Evolutionary conservation across 2,329 filamentous ascomycete genomes (phyloP).

Genomic region (Aureobasidium subglaciale): DNA sequence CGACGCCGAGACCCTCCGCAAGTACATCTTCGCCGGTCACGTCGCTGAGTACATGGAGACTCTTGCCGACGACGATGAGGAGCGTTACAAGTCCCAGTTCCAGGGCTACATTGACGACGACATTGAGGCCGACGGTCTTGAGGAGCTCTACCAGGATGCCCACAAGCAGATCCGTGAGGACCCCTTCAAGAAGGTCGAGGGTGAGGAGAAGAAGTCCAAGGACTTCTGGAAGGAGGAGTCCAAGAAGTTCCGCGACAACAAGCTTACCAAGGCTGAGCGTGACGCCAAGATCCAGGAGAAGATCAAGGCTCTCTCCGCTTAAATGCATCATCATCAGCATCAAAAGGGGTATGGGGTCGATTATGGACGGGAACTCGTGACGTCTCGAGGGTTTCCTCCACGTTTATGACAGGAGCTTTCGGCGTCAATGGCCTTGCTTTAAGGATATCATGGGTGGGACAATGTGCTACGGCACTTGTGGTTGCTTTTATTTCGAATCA

Average conservation of each 20-base stretch:
- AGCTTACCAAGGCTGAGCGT: constrained; percentile 80
- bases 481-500: constrained; percentile 14
- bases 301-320: constrained; percentile 65
- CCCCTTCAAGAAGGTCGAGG: constrained; percentile 85
- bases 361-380: background rate
- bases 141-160: constrained; percentile 92
- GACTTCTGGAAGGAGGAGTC: constrained; percentile 69
- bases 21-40: constrained; percentile 98
- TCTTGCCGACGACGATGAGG: constrained; percentile 98
- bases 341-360: constrained; percentile 15
- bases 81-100: constrained; percentile 99
- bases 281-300: constrained; percentile 76
- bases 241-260: constrained; percentile 73
- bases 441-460: constrained; percentile 15
- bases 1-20: constrained; percentile 91
- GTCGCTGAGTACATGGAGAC: constrained; percentile 99
- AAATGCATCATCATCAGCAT: constrained; percentile 13
- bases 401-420: constrained; percentile 15
- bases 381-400: constrained; percentile 9
- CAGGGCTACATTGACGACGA: constrained; percentile 95
- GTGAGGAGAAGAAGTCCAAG: constrained; percentile 87
- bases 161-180: constrained; percentile 97
- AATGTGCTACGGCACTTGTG: constrained; percentile 14
- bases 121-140: constrained; percentile 88
- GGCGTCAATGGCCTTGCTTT: constrained; percentile 16